Evolutionary conservation across 805 yeast genomes (phyloP), one percentile per base, ranked within the genome.

Genomic region (Pichia membranifaciens): DNA sequence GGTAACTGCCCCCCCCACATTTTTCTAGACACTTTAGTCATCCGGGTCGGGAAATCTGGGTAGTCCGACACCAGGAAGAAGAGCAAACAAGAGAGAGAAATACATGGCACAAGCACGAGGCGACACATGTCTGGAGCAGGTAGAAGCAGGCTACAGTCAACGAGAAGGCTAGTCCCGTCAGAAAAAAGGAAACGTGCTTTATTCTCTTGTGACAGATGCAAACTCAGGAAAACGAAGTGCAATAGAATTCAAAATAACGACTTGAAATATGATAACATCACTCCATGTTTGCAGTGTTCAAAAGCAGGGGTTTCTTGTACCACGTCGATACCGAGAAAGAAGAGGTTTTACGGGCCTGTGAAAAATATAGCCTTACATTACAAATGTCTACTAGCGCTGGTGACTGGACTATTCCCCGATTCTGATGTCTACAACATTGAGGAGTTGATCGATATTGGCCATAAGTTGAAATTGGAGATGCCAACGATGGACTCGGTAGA

Each of bases 121-220:
- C 10, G 10, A 7, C 29, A 34, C 37, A 44, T 37, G 42, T 21
- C 47, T 13, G 20, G 17, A 18, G 50, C 2, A 48, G 41, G 12
- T 21, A 32, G 17, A 21, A 39, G 40, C 12, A 34, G 50, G 17
- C 41, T 61, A 20, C 62, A 58, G 20, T 49, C 58, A 15, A 68
- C 60, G 51, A 58, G 73, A 32, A 53, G 74, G 28, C 55, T 61
- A 6, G 74, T 72, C 0, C 57, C 71, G 0, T 61, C 69, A 1
- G 72, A 67, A 38, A 57, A 60, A 21, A 54, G 76, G 20, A 65
- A 68, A 39, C 52, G 77, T 41, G 76, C 76, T 0, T 63, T 70
- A 3, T 72, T 65, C 55, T 64, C 71, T 8, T 74, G 78, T 49
- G 77, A 74, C 52, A 53, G 76, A 13, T 74, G 78, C 51, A 72